These are phyloP conservation scores for Suhomyces faveliae DNA, from an alignment of 805 yeast genomes.

Conservation along the genomic window DNA sequence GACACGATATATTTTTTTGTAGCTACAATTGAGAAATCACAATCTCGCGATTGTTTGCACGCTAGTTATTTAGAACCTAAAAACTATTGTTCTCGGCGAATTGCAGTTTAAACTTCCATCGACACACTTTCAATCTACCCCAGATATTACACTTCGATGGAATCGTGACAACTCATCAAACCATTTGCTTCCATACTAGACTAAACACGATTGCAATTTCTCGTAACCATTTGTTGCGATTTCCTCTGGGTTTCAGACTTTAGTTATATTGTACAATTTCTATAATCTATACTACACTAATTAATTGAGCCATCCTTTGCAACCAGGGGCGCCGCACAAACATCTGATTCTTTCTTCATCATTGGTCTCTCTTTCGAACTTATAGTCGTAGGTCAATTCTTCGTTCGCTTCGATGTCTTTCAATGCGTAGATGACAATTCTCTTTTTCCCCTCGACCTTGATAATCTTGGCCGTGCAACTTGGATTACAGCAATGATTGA, in stretches of 20 bases:
- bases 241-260: too few species aligned
- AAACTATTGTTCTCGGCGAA: neutral
- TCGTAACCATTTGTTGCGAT: too few species aligned
- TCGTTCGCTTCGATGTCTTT: constrained; percentile 85
- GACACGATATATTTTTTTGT: neutral
- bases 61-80: neutral
- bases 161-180: too few species aligned
- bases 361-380: constrained; percentile 87
- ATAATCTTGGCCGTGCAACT: constrained; percentile 96
- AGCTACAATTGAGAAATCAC: neutral
- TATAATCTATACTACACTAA: constrained; percentile 2
- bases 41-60: neutral
- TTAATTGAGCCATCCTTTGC: constrained; percentile 86
- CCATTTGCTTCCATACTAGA: too few species aligned
- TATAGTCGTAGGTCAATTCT: constrained; percentile 94
- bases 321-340: constrained; percentile 91
- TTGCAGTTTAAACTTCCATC: neutral
- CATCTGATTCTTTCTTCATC: constrained; percentile 87
- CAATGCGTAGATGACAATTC: constrained; percentile 92
- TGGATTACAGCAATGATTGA: constrained; percentile 96
- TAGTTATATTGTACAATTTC: constrained; percentile 1
- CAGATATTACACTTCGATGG: neutral
- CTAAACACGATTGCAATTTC: too few species aligned
- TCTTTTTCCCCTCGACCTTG: constrained; percentile 87
- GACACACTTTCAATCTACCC: neutral